Evolutionary conservation across 2,329 filamentous ascomycete genomes (phyloP).

Genomic region (Beauveria sp.): DNA sequence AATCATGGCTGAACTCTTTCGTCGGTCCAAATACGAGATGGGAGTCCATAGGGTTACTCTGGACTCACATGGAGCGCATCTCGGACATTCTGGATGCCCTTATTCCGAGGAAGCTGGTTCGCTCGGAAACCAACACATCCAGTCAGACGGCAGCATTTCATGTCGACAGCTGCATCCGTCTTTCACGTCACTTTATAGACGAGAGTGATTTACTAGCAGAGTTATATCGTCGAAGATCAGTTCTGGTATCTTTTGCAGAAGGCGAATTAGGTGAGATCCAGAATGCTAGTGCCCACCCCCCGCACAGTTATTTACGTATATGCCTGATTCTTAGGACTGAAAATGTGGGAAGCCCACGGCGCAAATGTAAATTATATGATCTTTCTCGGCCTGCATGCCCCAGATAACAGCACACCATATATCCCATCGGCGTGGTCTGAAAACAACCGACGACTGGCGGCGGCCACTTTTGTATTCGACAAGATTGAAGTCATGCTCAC

Average conservation of each 20-base stretch:
- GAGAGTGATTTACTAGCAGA: constrained; percentile 8
- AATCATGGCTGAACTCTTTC: constrained; percentile 32
- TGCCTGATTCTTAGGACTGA: neutral
- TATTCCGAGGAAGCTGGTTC: neutral
- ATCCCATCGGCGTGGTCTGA: constrained; percentile 5
- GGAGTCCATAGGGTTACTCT: constrained; percentile 36
- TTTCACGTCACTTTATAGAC: constrained; percentile 2
- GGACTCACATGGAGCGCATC: constrained; percentile 6
- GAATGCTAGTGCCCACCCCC: neutral
- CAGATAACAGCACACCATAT: neutral
- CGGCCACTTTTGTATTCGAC: constrained; percentile 26
- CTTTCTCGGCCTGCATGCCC: neutral
- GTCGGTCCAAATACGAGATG: constrained; percentile 31
- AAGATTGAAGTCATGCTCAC: constrained; percentile 44
- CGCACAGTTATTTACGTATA: neutral
- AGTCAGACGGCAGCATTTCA: neutral
- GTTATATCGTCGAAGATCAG: constrained; percentile 2
- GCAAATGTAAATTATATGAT: neutral
- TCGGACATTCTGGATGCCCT: constrained; percentile 5
- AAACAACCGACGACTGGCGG: constrained; percentile 3
- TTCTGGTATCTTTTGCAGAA: neutral
- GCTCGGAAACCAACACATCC: neutral
- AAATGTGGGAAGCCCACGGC: constrained; percentile 4
- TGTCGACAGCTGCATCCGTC: constrained; percentile 5
- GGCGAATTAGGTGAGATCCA: constrained; percentile 6